Base-by-base conservation (phyloP, 2,329 filamentous ascomycete genomes). In the Penicillium nordicum region DNA sequence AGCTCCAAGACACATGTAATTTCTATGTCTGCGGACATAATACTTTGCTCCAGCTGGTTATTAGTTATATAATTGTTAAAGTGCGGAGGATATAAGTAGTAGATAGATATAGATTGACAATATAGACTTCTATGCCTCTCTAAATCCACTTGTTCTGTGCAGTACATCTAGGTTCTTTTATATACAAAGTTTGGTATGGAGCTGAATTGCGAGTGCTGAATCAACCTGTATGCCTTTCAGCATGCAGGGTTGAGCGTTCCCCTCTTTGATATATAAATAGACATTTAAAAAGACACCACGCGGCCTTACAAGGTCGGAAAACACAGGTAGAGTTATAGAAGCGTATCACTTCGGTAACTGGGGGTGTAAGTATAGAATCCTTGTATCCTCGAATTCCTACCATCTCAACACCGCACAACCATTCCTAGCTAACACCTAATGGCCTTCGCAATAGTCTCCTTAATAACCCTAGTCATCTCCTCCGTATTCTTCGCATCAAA, bases 401-500 rank as follows among this genome's bases (percentile, higher is more conserved):
- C 10, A 44, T 44, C 25, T 44, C 41, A 21, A 21, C 12, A 18
- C 18, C 10, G 10, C 12, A 16, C 21, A 41, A 21, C 7, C 6
- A 27, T 23, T 29, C 9, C 1, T 1, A 46, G 14, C 25, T 49
- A 65, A 12, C 32, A 58, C 30, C 48, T 57, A 42, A 52, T 49
- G 12, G 62, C 68, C 53, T 63, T 64, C 23, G 55, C 59, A 59
- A 72, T 53, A 6, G 64, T 58, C 53, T 65, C 64, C 42, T 69
- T 61, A 49, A 72, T 68, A 37, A 62, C 50, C 51, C 57, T 54
- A 16, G 64, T 42, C 62, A 72, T 72, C 9, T 54, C 63, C 30
- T 66, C 58, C 8, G 64, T 71, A 50, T 67, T 71, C 50, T 63
- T 60, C 55, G 47, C 14, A 63, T 72, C 68, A 60, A 72, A 72